phyloP scores from a whole-genome alignment of 495 filamentous ascomycete species.

The Hypoxylon trugodes region DNA sequence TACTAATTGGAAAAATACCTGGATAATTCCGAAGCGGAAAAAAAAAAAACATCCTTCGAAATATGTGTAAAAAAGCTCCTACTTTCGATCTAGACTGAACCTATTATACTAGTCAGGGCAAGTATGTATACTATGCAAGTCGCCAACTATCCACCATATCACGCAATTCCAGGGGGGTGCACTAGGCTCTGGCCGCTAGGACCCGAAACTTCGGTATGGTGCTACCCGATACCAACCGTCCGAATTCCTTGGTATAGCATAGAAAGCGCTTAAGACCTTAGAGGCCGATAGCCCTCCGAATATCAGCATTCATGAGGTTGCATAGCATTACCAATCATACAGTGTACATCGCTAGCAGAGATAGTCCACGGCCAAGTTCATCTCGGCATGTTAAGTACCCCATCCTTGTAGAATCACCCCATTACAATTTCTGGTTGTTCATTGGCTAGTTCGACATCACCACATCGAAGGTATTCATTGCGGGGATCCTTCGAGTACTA shows the following conservation, averaged over 20 bases:
- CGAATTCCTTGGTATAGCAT: not conserved
- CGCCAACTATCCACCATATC: constrained; percentile 17
- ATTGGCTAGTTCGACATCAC: constrained; percentile 19
- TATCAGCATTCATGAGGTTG: not conserved
- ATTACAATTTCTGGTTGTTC: not conserved
- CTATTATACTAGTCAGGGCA: too few species aligned
- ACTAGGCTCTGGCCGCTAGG: not conserved
- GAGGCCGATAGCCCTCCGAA: constrained; percentile 8
- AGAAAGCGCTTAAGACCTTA: not conserved
- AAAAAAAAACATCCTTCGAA: too few species aligned
- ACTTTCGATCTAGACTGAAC: too few species aligned
- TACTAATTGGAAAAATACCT: too few species aligned
- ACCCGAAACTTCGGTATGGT: constrained; percentile 12
- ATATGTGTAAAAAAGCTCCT: too few species aligned
- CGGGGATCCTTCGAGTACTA: constrained; percentile 7
- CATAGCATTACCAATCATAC: not conserved
- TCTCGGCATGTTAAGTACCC: not conserved
- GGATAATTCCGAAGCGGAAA: too few species aligned
- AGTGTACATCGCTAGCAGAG: not conserved
- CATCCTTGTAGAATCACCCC: not conserved
- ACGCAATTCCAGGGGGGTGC: constrained; percentile 6
- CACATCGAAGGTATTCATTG: constrained; percentile 15
- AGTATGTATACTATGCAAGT: not conserved
- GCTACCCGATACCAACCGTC: constrained; percentile 11
- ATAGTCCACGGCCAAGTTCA: not conserved